Evolutionary conservation across 768 basidiomycete genomes (phyloP), one percentile per base, ranked within the genome.

Genomic region (Leccinum ochraceum): DNA sequence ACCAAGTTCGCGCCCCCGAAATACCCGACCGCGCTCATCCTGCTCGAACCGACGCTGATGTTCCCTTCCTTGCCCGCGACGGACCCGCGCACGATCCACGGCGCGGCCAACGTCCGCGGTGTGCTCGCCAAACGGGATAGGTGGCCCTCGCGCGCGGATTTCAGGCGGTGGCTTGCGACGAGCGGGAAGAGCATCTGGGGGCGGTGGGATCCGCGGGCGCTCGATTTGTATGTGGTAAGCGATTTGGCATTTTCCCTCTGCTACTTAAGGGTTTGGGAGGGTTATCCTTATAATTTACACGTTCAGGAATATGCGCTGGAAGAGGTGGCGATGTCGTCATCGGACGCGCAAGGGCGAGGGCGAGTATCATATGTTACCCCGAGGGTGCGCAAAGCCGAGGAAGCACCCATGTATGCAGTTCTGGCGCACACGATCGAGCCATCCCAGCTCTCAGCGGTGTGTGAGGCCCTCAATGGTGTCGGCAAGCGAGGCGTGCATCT

Each of bases 31-130:
- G 71, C 66, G 2, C 54, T 74, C 11, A 62, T 74, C 39, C 56
- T 74, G 13, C 24, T 74, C 52, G 72, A 74, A 54, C 74, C 72
- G 4, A 75, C 74, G 2, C 28, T 74, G 57, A 71, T 74, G 74
- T 75, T 74, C 42, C 74, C 71, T 24, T 57, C 26, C 14, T 61
- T 74, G 59, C 62, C 72, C 1, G 62, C 74, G 6, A 62, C 61
- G 1, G 72, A 74, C 39, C 66, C 65, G 3, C 73, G 73, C n/a
- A 60, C 57, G 3, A 58, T 70, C n/a, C 73, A 69, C 17, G 72
- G 73, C 6, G 66, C 68, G 4, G 66, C 74, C 44, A 74, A 74
- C 30, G 69, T 75, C 16, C 69, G 69, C 3, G 72, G 68, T 4
- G 70, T 69, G 6, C 63, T 59, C 4, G 58, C 57, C 11, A 74